These are phyloP conservation scores for Malassezia globosa DNA, from an alignment of 1,284 basidiomycete species.

Conservation along the genomic window DNA sequence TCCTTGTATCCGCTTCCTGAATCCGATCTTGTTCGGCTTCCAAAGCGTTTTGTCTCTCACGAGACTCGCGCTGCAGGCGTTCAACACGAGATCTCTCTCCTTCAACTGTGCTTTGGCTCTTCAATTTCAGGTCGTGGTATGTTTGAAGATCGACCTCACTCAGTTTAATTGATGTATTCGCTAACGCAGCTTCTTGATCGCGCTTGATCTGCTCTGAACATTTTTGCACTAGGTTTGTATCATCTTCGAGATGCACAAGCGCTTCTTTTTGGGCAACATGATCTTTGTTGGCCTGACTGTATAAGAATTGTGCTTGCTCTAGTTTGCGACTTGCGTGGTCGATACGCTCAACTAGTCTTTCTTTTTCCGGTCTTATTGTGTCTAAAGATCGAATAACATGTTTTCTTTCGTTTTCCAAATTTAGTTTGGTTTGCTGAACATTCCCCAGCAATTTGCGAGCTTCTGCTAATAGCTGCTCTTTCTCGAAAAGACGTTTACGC, in stretches of 20 bases:
- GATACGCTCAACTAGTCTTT: constrained; percentile 66
- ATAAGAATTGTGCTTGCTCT: constrained; percentile 58
- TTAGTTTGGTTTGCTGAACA: constrained; percentile 27
- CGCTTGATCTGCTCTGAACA: constrained; percentile 51
- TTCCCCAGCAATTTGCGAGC: constrained; percentile 24
- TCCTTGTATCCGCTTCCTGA: constrained; percentile 57
- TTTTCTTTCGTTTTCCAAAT: constrained; percentile 26
- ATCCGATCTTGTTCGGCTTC: constrained; percentile 54
- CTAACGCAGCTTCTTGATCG: constrained; percentile 62
- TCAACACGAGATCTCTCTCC: constrained; percentile 79
- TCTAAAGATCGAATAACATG: constrained; percentile 23
- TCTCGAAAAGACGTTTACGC: constrained; percentile 64
- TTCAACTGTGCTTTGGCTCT: constrained; percentile 60
- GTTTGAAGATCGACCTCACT: constrained; percentile 73
- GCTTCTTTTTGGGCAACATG: constrained; percentile 57
- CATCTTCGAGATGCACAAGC: constrained; percentile 58
- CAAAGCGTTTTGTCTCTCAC: constrained; percentile 59
- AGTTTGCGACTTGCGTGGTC: constrained; percentile 69
- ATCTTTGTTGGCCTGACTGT: constrained; percentile 60
- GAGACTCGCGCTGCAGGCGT: constrained; percentile 68
- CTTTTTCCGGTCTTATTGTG: constrained; percentile 30
- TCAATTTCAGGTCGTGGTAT: constrained; percentile 62
- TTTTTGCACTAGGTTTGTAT: constrained; percentile 58
- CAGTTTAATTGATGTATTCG: constrained; percentile 61
- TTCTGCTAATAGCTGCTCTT: constrained; percentile 63